Base-by-base conservation (phyloP, 2,329 filamentous ascomycete species). In the Thyridium curvatum region DNA sequence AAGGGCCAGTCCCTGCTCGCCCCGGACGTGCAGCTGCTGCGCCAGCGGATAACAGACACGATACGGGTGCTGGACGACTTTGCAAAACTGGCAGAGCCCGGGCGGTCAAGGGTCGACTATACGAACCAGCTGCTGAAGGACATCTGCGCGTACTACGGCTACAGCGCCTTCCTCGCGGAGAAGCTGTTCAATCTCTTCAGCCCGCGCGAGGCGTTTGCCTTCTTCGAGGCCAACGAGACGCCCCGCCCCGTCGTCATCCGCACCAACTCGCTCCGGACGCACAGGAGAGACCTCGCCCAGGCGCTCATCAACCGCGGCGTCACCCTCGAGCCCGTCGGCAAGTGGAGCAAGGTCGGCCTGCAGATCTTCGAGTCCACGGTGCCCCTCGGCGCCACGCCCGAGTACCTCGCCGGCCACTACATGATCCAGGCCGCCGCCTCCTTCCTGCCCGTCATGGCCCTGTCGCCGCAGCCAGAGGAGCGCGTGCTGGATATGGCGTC, bases 261-360 rank as follows among this genome's bases (percentile, higher is more conserved):
- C 55, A 97, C 93, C 46, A 98, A 98, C 65, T 98, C 91, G 8
- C 77, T 98, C 42, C 84, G 88, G 51, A 83, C 79, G 30, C 77
- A 82, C 56, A 72, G 79, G 38, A 69, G 79, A 53, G 90, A 94
- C 46, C 82, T 98, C 14, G 93, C 93, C 9, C 90, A 96, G 61
- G 78, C 90, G 2, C 76, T 96, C 43, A 96, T 96, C 72, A 95
- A 95, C 68, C 86, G 91, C 47, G 93, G 93, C 47, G 93, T 98
- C 35, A 94, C 90, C 12, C 77, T 98, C 30, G 91, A 98, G 64
- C 93, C 93, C 3, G 88, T 98, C 14, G 93, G 93, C 45, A 97
- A 97, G 64, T 98, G 93, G 93, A 93, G 86, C 51, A 98, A 98
- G 69, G 89, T 98, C 46, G 93, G 93, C 35, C 76, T 98, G 31